Evolutionary conservation across 305 asterid species (phyloP).

Genomic region (Solanum chacoense): DNA sequence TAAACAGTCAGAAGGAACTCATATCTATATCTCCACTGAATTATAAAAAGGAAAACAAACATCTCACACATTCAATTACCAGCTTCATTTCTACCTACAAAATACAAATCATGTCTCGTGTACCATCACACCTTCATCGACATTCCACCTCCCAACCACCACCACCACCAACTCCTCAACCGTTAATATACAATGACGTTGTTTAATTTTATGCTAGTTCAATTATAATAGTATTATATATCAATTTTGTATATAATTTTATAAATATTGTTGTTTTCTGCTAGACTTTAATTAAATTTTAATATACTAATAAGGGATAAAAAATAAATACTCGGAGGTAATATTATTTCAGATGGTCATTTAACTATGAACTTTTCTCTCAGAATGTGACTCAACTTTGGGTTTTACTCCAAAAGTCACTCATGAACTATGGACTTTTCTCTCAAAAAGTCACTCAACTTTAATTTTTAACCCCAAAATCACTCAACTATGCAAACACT

Average conservation of each 20-base stretch:
- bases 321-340: neutral
- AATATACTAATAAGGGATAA: neutral
- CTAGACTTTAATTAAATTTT: neutral
- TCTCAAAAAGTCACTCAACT: no score
- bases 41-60: neutral
- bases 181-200: neutral
- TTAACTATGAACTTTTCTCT: no score
- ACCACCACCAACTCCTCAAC: neutral
- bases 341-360: no score
- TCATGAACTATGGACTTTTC: neutral
- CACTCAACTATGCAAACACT: neutral
- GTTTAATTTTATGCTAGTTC: neutral
- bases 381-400: no score
- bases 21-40: neutral
- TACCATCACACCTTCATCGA: no score
- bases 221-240: neutral
- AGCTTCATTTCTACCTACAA: no score
- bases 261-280: neutral
- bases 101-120: neutral
- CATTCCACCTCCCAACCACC: neutral
- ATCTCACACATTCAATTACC: no score
- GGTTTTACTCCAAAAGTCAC: neutral
- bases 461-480: no score
- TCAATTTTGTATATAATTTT: neutral
- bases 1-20: neutral